These are phyloP conservation scores for Umbilicus rupestris DNA, from an alignment of 164 flowering plant species.

Conservation along the genomic window DNA sequence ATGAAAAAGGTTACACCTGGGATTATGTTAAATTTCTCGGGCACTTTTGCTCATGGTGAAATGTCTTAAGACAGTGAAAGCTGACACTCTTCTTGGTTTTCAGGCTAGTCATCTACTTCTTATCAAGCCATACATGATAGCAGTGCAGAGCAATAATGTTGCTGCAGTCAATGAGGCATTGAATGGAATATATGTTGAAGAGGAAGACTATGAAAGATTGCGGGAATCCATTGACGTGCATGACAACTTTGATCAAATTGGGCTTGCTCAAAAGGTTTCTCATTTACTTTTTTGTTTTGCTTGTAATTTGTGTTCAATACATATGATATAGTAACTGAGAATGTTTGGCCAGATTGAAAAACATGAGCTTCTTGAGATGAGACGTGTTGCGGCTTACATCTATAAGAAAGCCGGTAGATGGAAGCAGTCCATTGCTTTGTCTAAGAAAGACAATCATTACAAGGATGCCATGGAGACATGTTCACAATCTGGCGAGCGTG, in stretches of 20 bases:
- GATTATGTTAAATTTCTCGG: no score
- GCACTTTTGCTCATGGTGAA: no score
- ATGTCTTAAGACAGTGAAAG: no score
- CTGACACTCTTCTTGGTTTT: no score
- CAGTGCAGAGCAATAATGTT: constrained; percentile 93
- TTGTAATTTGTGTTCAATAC: no score
- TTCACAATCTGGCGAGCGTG: constrained; percentile 72
- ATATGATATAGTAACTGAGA: no score
- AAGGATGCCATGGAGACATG: constrained; percentile 82
- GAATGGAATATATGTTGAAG: constrained; percentile 80
- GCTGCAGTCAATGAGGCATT: constrained; percentile 92
- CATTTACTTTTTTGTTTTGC: no score
- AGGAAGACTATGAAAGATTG: constrained; percentile 86
- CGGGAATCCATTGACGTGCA: constrained; percentile 91
- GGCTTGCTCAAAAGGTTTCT: constrained; percentile 92
- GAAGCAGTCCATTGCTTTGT: constrained; percentile 93
- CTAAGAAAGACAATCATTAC: constrained; percentile 76
- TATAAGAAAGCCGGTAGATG: constrained; percentile 96
- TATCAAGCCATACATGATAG: constrained; percentile 97
- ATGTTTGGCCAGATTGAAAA: constrained; percentile 76
- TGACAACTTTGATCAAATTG: constrained; percentile 90
- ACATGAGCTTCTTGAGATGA: constrained; percentile 98
- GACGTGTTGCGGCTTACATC: constrained; percentile 93
- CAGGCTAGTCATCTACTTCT: constrained; percentile 90
- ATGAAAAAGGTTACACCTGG: constrained; percentile 99